A percentile compares a stretch with the other conserved stretches of the same genome.
Conservation (phyloP, 164 flowering plant genomes). For the Annona cherimola region DNA sequence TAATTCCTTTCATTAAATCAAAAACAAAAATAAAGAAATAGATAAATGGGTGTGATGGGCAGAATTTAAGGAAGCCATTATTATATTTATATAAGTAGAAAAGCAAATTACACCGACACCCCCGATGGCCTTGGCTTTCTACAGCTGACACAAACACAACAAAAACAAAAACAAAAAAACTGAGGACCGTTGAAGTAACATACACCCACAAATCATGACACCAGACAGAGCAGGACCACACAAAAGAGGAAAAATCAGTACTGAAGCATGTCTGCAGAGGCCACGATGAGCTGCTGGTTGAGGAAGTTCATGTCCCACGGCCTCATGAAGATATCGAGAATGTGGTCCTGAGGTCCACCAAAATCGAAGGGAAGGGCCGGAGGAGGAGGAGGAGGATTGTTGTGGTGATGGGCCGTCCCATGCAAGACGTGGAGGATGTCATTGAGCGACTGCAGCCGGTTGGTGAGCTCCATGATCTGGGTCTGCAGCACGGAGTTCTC, state of each 20-base stretch:
- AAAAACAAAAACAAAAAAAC: not conserved
- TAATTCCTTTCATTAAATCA: too few species aligned
- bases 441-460: conserved; percentile 58
- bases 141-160: not conserved
- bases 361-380: not conserved
- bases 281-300: conserved; percentile 15
- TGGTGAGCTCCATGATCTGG: conserved; percentile 56
- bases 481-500: conserved; percentile 66
- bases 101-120: not conserved
- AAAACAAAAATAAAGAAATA: too few species aligned
- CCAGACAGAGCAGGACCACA: not conserved
- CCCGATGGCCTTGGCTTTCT: not conserved
- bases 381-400: too few species aligned
- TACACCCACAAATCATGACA: not conserved
- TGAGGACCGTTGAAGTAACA: not conserved
- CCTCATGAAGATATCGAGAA: conserved; percentile 20
- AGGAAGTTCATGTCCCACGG: conserved; percentile 24
- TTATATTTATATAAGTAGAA: not conserved
- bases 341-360: conserved; percentile 7
- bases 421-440: conserved; percentile 45
- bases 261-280: conserved; percentile 22
- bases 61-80: too few species aligned
- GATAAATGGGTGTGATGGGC: too few species aligned
- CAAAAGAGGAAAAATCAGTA: conserved; percentile 14
- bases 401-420: not conserved